Evolutionary conservation across 1,284 basidiomycete species (phyloP), one percentile per base, ranked within the genome.

Genomic region (Veloporphyrellus conicus): DNA sequence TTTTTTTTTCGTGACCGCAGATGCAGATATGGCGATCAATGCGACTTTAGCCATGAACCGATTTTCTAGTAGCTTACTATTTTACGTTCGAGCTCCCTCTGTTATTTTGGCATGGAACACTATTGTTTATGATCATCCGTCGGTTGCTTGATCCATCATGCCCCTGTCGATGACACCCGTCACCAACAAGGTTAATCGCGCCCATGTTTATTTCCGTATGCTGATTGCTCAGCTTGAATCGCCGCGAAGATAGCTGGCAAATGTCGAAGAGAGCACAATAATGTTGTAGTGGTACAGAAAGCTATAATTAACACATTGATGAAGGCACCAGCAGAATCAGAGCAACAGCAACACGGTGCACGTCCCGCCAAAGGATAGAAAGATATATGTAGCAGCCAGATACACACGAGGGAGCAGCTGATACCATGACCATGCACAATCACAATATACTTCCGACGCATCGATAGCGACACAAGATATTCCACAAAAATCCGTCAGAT

Each of bases 21-120:
- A 78, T 90, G 87, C 78, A 82, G 79, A 76, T 89, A 81, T 62
- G 87, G 87, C 49, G 87, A 90, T 72, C 81, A 82, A 68, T 90
- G 87, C 72, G 86, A 87, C 69, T 90, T 84, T 69, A 75, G 79
- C 57, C 87, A 90, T 64, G 87, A 79, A 58, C 62, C 65, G 16
- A 63, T 69, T 43, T 67, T 63, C 39, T 68, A 61, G 55, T 36
- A n/a, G 15, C 16, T 4, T 2, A 14, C 35, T 25, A 8, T 38
- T 22, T 29, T 41, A 41, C 36, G 32, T 44, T 45, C 31, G 33
- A 11, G 32, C 34, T 50, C 34, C 23, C 19, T 6, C 37, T 48
- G 10, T 41, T 61, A 41, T 48, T 48, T 49, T 49, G 23, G 42
- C 49, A 53, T 39, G 46, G 55, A 37, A 37, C 20, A 22, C 20